Conservation (phyloP, 768 basidiomycete species). For the Suillus luteus region DNA sequence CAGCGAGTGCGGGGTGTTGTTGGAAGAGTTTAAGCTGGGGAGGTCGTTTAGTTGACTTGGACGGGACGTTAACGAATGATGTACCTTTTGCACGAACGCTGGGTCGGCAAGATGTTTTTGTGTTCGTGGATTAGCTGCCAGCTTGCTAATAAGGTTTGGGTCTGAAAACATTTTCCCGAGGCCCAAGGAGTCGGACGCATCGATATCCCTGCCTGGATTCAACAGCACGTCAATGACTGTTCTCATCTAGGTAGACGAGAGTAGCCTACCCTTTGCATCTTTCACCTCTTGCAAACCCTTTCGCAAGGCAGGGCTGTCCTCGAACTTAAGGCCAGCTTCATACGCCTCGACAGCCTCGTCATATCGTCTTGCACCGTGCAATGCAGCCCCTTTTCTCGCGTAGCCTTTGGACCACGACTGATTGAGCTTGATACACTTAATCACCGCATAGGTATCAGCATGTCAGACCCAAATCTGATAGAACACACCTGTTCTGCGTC, state of each 20-base stretch:
- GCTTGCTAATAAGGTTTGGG: conserved; percentile 79
- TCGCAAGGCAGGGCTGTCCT: conserved; percentile 78
- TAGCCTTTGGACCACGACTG: conserved; percentile 89
- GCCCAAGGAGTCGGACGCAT: conserved; percentile 47
- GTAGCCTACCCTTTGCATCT: conserved; percentile 70
- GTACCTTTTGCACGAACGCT: conserved; percentile 71
- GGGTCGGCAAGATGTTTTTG: conserved; percentile 83
- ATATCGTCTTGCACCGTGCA: conserved; percentile 79
- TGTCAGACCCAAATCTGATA: conserved; percentile 5
- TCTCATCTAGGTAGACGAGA: background rate
- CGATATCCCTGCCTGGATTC: conserved; percentile 35
- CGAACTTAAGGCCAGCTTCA: conserved; percentile 77
- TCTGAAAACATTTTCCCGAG: conserved; percentile 81
- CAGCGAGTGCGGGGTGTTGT: conserved; percentile 65
- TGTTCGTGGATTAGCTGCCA: conserved; percentile 86
- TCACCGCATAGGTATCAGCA: conserved; percentile 11
- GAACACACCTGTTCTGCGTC: conserved; percentile 86
- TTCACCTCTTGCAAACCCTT: conserved; percentile 90
- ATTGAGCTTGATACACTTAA: conserved; percentile 76
- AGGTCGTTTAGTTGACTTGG: background rate
- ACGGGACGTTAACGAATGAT: conserved; percentile 1
- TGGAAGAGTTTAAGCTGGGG: conserved; percentile 65
- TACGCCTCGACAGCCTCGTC: conserved; percentile 86
- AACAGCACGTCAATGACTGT: background rate
- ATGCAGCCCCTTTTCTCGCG: conserved; percentile 88